phyloP scores from a whole-genome alignment of 306 rosid genomes.

The Prunus armeniaca region DNA sequence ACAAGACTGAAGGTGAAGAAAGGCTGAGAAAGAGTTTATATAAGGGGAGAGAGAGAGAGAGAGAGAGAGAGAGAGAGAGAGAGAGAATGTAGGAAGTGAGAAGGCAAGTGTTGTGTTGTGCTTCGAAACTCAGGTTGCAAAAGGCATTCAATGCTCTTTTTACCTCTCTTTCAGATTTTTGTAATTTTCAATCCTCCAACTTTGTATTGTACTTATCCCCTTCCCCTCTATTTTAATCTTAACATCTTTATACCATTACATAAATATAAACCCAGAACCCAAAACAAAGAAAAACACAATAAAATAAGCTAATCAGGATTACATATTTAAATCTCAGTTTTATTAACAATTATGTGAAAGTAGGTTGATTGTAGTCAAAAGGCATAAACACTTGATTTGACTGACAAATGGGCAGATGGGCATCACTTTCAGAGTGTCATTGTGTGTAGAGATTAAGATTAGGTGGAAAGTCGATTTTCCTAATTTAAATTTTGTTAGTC shows the following conservation, averaged over 20 bases:
- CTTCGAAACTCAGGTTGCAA: background rate
- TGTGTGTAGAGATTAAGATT: background rate
- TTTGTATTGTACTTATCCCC: no score
- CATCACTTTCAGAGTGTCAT: background rate
- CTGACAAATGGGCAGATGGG: background rate
- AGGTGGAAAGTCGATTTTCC: background rate
- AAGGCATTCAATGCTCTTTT: background rate
- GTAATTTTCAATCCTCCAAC: no score
- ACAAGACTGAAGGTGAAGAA: slow-evolving; percentile 24
- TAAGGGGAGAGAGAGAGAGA: slow-evolving; percentile 12
- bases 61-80: slow-evolving; percentile 13
- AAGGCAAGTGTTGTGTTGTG: background rate
- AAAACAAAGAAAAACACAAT: no score
- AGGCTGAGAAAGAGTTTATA: slow-evolving; percentile 36
- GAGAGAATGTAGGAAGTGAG: background rate
- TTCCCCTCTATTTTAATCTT: no score
- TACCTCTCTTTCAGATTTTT: background rate
- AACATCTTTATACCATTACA: no score
- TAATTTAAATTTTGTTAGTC: background rate
- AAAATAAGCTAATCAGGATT: no score
- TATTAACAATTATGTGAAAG: no score
- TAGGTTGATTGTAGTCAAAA: background rate
- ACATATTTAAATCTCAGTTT: no score
- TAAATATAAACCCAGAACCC: no score
- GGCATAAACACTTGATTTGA: background rate